These are phyloP conservation scores for Coemansia sp. DNA, from an alignment of 192 early-diverging fungal species.

Conservation along the genomic window DNA sequence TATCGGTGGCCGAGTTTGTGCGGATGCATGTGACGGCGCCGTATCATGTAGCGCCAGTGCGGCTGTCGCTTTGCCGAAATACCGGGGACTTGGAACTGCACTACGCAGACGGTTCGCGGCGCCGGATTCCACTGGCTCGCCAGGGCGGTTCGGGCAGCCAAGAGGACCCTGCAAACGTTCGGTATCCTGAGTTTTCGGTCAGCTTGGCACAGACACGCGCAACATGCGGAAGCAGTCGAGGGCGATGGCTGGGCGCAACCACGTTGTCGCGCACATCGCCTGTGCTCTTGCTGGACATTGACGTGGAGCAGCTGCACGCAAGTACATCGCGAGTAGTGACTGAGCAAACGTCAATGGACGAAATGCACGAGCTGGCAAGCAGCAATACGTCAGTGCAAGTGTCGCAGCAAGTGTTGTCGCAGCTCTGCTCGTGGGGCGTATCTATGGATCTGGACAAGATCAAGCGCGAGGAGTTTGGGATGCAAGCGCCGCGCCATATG, in stretches of 20 bases:
- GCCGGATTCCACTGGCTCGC: conserved; percentile 13
- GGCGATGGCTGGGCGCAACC: conserved; percentile 13
- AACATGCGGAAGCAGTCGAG: neutral
- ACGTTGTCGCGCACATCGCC: conserved; percentile 9
- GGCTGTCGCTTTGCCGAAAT: conserved; percentile 18
- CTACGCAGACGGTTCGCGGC: conserved; percentile 29
- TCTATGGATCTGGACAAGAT: conserved; percentile 30
- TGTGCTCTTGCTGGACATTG: conserved; percentile 33
- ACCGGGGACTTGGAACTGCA: conserved; percentile 23
- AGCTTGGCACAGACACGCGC: neutral
- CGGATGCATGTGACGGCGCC: conserved; percentile 37
- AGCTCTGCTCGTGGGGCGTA: conserved; percentile 47
- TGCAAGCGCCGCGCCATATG: conserved; percentile 27
- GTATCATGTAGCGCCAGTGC: conserved; percentile 16
- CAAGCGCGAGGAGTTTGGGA: conserved; percentile 34
- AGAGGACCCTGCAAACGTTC: neutral
- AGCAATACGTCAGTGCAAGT: conserved; percentile 18
- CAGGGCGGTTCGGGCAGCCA: conserved; percentile 6
- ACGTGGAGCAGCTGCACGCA: conserved; percentile 32
- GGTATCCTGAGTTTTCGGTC: conserved; percentile 8
- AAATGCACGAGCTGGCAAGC: conserved; percentile 21
- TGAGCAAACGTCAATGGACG: conserved; percentile 18
- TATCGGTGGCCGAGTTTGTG: conserved; percentile 31
- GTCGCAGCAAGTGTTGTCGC: conserved; percentile 37
- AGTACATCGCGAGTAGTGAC: conserved; percentile 15